Evolutionary conservation across 2,329 filamentous ascomycete genomes (phyloP).

Genomic region (Periconia macrospinosa): DNA sequence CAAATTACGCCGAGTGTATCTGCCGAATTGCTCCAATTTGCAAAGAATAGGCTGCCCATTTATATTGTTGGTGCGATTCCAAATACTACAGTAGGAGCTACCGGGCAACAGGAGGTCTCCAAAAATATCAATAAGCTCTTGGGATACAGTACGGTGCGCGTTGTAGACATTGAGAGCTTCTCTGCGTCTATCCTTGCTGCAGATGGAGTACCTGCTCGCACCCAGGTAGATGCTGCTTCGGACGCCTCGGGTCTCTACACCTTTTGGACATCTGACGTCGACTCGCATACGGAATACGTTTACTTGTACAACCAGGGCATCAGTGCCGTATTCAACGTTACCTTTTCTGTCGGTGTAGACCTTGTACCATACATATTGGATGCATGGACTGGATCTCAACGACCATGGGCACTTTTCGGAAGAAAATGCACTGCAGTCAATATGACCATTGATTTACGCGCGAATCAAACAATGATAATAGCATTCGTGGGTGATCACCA

Average conservation of each 20-base stretch:
- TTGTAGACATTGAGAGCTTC: background rate
- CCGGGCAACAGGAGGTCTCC: background rate
- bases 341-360: background rate
- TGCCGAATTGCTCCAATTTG: constrained; percentile 37
- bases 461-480: background rate
- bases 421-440: background rate
- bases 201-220: background rate
- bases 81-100: background rate
- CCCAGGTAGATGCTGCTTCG: background rate
- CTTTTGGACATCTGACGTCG: background rate
- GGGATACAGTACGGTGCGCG: background rate
- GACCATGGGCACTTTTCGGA: background rate
- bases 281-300: background rate
- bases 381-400: background rate
- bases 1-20: constrained; percentile 40
- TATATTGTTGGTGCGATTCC: constrained; percentile 34
- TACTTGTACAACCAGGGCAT: background rate
- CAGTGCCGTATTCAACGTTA: background rate
- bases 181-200: background rate
- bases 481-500: background rate
- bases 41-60: constrained; percentile 46
- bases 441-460: background rate
- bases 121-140: background rate
- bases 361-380: background rate
- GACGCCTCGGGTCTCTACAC: constrained; percentile 1